Percentiles rank a stretch among this genome's conserved stretches.
Conservation (phyloP, 257 asterid species). For the Plantago major region DNA sequence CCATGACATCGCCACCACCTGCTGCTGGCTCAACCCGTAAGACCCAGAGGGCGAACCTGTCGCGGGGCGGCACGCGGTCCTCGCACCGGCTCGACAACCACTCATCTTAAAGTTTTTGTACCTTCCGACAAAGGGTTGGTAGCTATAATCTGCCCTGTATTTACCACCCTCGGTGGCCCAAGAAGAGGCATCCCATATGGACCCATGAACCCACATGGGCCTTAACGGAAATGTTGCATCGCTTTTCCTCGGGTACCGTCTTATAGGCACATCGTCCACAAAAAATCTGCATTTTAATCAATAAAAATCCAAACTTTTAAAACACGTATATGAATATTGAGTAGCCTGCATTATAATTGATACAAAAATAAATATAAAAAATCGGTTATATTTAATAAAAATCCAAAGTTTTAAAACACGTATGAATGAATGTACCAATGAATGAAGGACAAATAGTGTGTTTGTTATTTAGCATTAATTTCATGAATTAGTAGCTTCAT, state of each 20-base stretch:
- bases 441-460: too few relatives aligned
- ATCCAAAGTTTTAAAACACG: too few relatives aligned
- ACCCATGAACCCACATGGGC: constrained; percentile 73
- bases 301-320: background rate
- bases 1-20: constrained; percentile 57
- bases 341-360: too few relatives aligned
- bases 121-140: constrained; percentile 72
- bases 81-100: constrained; percentile 41
- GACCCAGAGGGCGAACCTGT: constrained; percentile 41
- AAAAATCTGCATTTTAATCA: constrained; percentile 48
- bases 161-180: constrained; percentile 92
- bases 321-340: too few relatives aligned
- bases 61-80: constrained; percentile 36
- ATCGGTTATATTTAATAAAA: too few relatives aligned
- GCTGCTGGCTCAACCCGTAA: constrained; percentile 65
- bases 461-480: too few relatives aligned
- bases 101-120: constrained; percentile 55
- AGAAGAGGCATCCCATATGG: constrained; percentile 89
- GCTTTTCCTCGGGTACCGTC: constrained; percentile 62
- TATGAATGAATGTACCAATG: too few relatives aligned
- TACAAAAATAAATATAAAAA: too few relatives aligned
- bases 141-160: constrained; percentile 59
- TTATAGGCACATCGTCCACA: constrained; percentile 81
- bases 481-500: too few relatives aligned
- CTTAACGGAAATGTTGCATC: constrained; percentile 73